phyloP scores from a whole-genome alignment of 2,329 filamentous ascomycete genomes.

The Aspergillus melleus region DNA sequence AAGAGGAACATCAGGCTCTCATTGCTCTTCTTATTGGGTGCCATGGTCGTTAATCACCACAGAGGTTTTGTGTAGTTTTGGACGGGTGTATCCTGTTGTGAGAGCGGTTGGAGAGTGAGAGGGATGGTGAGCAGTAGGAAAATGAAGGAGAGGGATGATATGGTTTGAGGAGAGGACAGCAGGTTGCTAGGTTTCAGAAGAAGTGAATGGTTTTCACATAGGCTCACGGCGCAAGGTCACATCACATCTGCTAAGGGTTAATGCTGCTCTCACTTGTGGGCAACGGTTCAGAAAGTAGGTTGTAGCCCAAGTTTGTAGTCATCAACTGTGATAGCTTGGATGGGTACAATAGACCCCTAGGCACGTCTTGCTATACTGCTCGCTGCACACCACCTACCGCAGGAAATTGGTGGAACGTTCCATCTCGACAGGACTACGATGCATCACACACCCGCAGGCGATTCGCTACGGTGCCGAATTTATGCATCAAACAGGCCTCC shows the following conservation, averaged over 20 bases:
- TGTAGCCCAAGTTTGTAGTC: conserved; percentile 21
- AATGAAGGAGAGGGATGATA: neutral
- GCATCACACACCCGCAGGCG: no score
- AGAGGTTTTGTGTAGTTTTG: neutral
- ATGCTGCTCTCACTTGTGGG: neutral
- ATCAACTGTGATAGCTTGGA: conserved; percentile 6
- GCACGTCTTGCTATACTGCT: no score
- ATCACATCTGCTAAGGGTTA: neutral
- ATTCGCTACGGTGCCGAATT: no score
- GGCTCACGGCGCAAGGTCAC: neutral
- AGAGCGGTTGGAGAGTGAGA: neutral
- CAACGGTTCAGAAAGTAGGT: neutral
- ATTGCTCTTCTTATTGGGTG: conserved; percentile 39
- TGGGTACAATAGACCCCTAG: no score
- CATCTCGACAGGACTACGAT: no score
- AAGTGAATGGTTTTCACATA: neutral
- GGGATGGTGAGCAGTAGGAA: neutral
- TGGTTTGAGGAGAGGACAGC: neutral
- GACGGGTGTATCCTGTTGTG: neutral
- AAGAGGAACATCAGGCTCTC: conserved; percentile 46
- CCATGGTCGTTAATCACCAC: conserved; percentile 18
- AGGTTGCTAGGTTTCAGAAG: neutral
- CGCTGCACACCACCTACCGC: no score
- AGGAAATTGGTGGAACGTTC: no score
- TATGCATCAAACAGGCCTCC: no score